These are phyloP conservation scores for Aspergillus carbonarius DNA, from an alignment of 2,329 filamentous ascomycete genomes.

Conservation along the genomic window DNA sequence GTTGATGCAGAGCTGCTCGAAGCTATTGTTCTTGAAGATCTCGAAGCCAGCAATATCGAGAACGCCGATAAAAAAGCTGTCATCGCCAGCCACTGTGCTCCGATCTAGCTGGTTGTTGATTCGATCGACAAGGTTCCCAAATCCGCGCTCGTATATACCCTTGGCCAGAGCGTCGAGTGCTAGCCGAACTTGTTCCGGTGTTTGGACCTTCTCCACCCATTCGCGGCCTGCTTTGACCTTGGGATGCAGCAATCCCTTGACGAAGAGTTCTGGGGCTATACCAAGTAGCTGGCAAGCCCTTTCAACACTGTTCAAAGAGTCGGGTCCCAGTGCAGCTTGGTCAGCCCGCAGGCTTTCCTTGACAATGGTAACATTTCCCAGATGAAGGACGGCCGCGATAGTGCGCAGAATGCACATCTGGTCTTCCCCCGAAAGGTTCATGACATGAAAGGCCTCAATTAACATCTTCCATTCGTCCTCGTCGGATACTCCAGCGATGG, in stretches of 20 bases:
- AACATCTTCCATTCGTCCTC: slow-evolving; percentile 83
- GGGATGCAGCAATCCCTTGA: slow-evolving; percentile 85
- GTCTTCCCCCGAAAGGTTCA: slow-evolving; percentile 86
- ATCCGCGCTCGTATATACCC: slow-evolving; percentile 95
- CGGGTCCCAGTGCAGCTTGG: slow-evolving; percentile 77
- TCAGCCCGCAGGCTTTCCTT: slow-evolving; percentile 90
- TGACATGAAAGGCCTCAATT: slow-evolving; percentile 89
- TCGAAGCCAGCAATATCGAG: slow-evolving; percentile 99
- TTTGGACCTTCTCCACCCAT: slow-evolving; percentile 98
- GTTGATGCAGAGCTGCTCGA: slow-evolving; percentile 98
- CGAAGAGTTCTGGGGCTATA: slow-evolving; percentile 78
- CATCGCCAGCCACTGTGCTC: slow-evolving; percentile 77
- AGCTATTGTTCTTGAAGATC: slow-evolving; percentile 97
- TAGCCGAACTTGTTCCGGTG: slow-evolving; percentile 90
- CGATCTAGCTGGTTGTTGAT: slow-evolving; percentile 92
- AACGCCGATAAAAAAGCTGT: slow-evolving; percentile 94
- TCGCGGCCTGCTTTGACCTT: slow-evolving; percentile 93
- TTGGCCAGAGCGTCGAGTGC: slow-evolving; percentile 89
- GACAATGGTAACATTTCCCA: slow-evolving; percentile 85
- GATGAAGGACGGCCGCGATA: slow-evolving; percentile 84
- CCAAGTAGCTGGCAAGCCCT: slow-evolving; percentile 82
- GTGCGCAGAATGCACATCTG: slow-evolving; percentile 81
- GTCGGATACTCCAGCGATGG: slow-evolving; percentile 87
- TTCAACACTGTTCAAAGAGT: slow-evolving; percentile 71
- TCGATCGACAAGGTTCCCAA: slow-evolving; percentile 84